Conservation (phyloP, 2,329 filamentous ascomycete species). For the Aspergillus pseudonomiae region DNA sequence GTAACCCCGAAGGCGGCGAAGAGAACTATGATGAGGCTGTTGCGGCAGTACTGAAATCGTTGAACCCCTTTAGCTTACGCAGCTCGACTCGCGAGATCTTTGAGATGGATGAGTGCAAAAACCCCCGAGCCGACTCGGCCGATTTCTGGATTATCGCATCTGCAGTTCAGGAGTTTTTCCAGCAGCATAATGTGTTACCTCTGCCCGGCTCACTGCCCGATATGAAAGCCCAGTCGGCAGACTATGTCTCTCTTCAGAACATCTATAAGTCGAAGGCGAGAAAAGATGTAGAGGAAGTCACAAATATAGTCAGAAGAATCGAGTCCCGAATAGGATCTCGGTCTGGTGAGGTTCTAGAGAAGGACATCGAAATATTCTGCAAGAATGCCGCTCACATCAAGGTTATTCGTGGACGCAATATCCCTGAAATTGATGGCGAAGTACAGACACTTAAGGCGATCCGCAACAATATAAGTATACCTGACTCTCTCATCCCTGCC, state of each 20-base stretch:
- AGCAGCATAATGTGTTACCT: constrained; percentile 72
- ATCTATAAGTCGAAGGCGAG: constrained; percentile 90
- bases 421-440: constrained; percentile 53
- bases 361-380: constrained; percentile 88
- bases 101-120: constrained; percentile 63
- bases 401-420: constrained; percentile 69
- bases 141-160: constrained; percentile 88
- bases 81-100: constrained; percentile 77
- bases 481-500: constrained; percentile 66
- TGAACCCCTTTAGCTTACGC: constrained; percentile 69
- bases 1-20: constrained; percentile 82
- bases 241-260: constrained; percentile 88
- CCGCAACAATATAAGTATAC: constrained; percentile 44
- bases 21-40: constrained; percentile 97
- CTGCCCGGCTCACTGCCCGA: constrained; percentile 87
- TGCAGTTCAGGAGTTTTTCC: constrained; percentile 77
- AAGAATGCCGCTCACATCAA: constrained; percentile 94
- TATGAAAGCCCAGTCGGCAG: constrained; percentile 92
- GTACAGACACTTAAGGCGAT: constrained; percentile 46
- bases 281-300: constrained; percentile 74
- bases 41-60: constrained; percentile 82
- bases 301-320: constrained; percentile 62
- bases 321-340: constrained; percentile 55
- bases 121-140: constrained; percentile 52
- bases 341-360: constrained; percentile 58